Base-by-base conservation (phyloP, 139 green algal genomes). In the Chlamydomonas schloesseri region DNA sequence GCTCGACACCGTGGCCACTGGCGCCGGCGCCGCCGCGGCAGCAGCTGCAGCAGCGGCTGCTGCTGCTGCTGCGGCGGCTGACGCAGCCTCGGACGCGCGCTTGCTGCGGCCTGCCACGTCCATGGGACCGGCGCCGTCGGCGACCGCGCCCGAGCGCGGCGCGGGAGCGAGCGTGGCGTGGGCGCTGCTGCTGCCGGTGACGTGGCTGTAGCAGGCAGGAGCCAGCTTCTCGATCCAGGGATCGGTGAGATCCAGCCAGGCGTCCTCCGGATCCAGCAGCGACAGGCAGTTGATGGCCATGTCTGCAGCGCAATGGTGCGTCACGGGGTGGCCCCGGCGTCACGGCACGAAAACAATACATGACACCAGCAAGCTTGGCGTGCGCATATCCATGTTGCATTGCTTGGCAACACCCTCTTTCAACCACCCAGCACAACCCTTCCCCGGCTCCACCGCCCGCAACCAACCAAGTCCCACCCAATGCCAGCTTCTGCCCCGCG, bases 171-270 rank as follows among this genome's bases (percentile, higher is more conserved):
- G 26, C 0, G 62, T 34, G 24, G 26, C 23, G 11, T 82, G 58
- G 31, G 24, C 13, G 17, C 26, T 58, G 77, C 42, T 73, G 73
- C 31, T 50, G 42, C 42, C 42, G 42, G 6, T 50, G 42, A 50
- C 42, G 42, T 50, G 42, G 42, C 42, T 50, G 42, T 50, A 50
- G 42, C 42, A 50, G 6, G 42, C 42, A 8, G 71, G 64, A 6
- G 74, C 31, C 33, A 85, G 73, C 71, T 69, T 37, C 23, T 55
- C 46, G 29, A 91, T 8, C 88, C 88, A 91, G 14, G 83, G 78
- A 53, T 91, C 88, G 9, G 83, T 82, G 17, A 89, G 60, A 36
- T 91, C 83, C 24, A 91, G 42, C 88, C 88, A 91, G 23, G 71
- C 78, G n/a, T 89, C 71, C 14, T 71, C 42, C 10, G 73, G 31